Evolutionary conservation across 148 eudicot species (phyloP).

Genomic region (Euryodendron excelsum): DNA sequence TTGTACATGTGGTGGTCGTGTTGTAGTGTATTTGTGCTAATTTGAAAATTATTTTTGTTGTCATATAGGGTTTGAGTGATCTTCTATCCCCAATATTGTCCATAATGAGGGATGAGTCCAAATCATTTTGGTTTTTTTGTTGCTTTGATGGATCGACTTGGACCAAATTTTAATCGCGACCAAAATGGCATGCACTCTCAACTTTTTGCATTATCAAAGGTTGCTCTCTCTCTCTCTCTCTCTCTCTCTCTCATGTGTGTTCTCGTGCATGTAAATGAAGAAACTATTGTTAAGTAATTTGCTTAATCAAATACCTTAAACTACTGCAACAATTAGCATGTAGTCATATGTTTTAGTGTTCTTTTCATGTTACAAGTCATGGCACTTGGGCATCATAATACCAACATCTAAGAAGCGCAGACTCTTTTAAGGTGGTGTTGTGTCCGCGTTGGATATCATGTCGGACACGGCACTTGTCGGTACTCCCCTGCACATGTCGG

Average conservation of each 20-base stretch:
- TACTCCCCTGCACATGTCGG: no score
- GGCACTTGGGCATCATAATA: no score
- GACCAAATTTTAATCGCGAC: constrained; percentile 96
- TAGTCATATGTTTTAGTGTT: background rate
- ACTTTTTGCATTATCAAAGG: constrained; percentile 92
- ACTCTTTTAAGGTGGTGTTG: no score
- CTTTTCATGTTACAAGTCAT: background rate
- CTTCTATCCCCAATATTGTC: constrained; percentile 82
- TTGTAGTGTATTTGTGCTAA: background rate
- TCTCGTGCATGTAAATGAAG: background rate
- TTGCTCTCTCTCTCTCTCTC: constrained; percentile 24
- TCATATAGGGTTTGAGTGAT: constrained; percentile 91
- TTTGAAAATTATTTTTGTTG: background rate
- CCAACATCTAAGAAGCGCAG: no score
- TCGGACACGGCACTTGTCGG: no score
- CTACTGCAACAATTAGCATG: background rate
- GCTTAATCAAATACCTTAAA: background rate
- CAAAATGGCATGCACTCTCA: constrained; percentile 97
- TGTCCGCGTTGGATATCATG: no score
- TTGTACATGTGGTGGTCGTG: no score
- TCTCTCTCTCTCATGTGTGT: constrained; percentile 6
- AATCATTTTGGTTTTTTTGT: constrained; percentile 98
- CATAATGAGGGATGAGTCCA: constrained; percentile 76
- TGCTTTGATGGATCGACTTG: constrained; percentile 88
- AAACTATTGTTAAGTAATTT: background rate